A percentile compares a stretch with the other conserved stretches of the same genome.
phyloP scores from a whole-genome alignment of 1,284 basidiomycete genomes.

The Anthracocystis setariae region DNA sequence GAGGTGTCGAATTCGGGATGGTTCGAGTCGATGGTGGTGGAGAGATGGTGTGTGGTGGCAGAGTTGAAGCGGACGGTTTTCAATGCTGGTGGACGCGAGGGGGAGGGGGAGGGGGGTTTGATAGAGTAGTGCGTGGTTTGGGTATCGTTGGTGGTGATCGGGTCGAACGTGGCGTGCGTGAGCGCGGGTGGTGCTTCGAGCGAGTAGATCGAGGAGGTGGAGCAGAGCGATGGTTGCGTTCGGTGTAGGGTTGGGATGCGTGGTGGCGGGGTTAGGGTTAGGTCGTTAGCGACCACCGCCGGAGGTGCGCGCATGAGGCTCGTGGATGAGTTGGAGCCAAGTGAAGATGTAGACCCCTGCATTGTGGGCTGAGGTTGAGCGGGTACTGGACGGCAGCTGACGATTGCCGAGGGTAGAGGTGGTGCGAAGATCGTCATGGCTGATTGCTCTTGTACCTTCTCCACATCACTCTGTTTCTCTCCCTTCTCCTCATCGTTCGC shows the following conservation, averaged over 20 bases:
- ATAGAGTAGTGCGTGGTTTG: background rate
- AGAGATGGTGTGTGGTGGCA: background rate
- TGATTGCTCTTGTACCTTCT: conserved; percentile 1
- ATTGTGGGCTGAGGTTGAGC: background rate
- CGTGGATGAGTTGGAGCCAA: background rate
- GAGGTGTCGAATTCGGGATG: background rate
- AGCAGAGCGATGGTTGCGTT: conserved; percentile 1
- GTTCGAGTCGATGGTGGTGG: conserved; percentile 6
- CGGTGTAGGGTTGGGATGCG: background rate
- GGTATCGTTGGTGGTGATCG: background rate
- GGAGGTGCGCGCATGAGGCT: background rate
- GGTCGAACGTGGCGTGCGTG: background rate
- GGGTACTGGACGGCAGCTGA: background rate
- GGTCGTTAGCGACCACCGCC: background rate
- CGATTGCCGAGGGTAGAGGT: conserved; percentile 20
- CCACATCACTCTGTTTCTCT: background rate
- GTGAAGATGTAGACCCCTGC: background rate
- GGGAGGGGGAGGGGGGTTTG: background rate
- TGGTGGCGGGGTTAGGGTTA: conserved; percentile 3
- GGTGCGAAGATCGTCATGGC: conserved; percentile 16
- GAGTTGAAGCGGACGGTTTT: conserved; percentile 26
- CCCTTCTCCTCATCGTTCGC: background rate
- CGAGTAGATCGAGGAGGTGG: background rate
- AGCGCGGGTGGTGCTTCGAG: conserved; percentile 2
- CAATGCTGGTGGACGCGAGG: conserved; percentile 1